Evolutionary conservation across 2,329 filamentous ascomycete species (phyloP), one percentile per base, ranked within the genome.

Genomic region (Neoscytalidium dimidiatum): DNA sequence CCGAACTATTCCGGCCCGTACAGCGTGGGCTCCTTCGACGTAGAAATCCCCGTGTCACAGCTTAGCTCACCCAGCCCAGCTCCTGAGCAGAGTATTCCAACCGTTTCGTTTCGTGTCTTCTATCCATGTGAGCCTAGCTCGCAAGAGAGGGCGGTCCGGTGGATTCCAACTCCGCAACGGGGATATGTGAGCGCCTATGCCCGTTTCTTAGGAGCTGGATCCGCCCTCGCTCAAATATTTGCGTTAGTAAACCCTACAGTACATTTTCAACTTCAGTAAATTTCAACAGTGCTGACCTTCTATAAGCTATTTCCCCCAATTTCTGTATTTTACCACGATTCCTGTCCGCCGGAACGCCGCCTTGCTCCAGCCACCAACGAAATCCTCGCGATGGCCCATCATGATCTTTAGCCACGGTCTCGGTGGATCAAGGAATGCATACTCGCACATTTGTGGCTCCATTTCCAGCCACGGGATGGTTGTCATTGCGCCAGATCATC

Each of bases 321-420:
- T 92, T 41, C 82, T 94, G 1, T 86, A 92, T 74, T 92, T 90
- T 74, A 87, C 91, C 52, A 84, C 87, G 1, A 89, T 94, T 28
- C 91, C 91, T 5, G 90, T 87, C 28, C 83, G 87, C 69, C 88
- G 91, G 69, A 91, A 93, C 73, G 91, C 91, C 11, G 81, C 84
- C 5, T 77, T 94, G 7, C 83, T 88, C 41, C 73, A 78, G 33
- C 75, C 81, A 23, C 75, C 77, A 1, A 80, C 73, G 66, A 81
- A 66, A 72, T 86, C 66, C 66, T 79, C 82, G 64, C 81, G 87
- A 79, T 95, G 91, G 90, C 92, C 92, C 0, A 90, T 92, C 0
- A 88, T 92, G 81, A 82, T 96, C 67, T 96, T 96, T 78, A 95
- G 92, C 1, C 92, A 96, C 73, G 92, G 92, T 0, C 82, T 96